phyloP scores from a whole-genome alignment of 345 rosid species.

The Gossypioides kirkii region DNA sequence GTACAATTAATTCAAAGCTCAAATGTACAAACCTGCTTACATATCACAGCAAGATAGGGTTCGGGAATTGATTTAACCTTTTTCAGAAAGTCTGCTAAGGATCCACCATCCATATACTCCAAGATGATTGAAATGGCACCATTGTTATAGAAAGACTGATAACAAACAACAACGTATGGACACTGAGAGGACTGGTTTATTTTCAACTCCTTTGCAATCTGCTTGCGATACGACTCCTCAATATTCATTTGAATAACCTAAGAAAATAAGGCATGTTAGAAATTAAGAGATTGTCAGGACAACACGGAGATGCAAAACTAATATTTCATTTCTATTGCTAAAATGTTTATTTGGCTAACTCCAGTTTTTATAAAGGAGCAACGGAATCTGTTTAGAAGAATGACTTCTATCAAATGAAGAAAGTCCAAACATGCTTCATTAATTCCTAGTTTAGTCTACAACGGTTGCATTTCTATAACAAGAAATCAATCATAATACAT shows the following conservation, averaged over 20 bases:
- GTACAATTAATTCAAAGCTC: not conserved
- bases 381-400: not conserved
- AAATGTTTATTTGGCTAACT: not conserved
- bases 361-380: not conserved
- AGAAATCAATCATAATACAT: not conserved
- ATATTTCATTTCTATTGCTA: not conserved
- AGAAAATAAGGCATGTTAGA: not conserved
- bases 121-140: slow-evolving; percentile 62
- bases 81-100: slow-evolving; percentile 58
- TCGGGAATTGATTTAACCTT: slow-evolving; percentile 57
- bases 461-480: not conserved
- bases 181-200: slow-evolving; percentile 67
- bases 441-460: not conserved
- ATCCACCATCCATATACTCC: slow-evolving; percentile 82
- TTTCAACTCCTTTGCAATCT: slow-evolving; percentile 63
- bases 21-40: slow-evolving; percentile 58
- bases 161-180: slow-evolving; percentile 67
- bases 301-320: not conserved
- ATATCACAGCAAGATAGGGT: slow-evolving; percentile 61
- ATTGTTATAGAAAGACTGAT: slow-evolving; percentile 62
- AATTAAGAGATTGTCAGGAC: not conserved
- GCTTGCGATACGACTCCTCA: slow-evolving; percentile 50
- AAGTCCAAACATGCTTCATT: not conserved
- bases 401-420: not conserved
- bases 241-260: slow-evolving; percentile 68